A percentile compares a stretch with the other conserved stretches of the same genome.
Conservation (phyloP, 208 protist genomes). For the Wallacemonas sp. region DNA sequence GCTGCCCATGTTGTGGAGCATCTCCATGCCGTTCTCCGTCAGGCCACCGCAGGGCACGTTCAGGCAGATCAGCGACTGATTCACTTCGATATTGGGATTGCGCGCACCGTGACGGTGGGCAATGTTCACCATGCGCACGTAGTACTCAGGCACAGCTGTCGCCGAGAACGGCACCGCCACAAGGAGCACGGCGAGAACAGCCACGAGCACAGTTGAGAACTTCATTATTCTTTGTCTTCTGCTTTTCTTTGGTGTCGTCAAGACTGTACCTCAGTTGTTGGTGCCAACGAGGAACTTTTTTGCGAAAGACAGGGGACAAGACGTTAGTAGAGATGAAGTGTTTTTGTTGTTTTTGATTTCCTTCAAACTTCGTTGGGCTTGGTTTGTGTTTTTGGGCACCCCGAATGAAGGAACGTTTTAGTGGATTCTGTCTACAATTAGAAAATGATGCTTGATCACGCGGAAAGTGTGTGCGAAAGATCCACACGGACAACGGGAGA, state of each 20-base stretch:
- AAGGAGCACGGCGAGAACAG: constrained; percentile 4
- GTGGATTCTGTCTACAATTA: too few relatives aligned
- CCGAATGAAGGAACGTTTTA: too few relatives aligned
- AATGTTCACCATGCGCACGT: constrained; percentile 45
- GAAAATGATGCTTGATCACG: too few relatives aligned
- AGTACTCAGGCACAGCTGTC: constrained; percentile 24
- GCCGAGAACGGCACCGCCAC: constrained; percentile 1
- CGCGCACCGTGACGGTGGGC: constrained; percentile 51
- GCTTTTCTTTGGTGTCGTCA: background rate
- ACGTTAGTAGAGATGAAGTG: constrained; percentile 1
- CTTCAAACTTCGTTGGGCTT: background rate
- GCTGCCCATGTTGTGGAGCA: constrained; percentile 41
- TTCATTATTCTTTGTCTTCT: background rate
- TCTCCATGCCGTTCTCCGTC: constrained; percentile 37
- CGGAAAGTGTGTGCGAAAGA: background rate
- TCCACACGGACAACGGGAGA: background rate
- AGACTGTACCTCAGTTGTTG: background rate
- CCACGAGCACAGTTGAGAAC: constrained; percentile 6
- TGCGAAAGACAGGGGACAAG: background rate
- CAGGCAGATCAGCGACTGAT: constrained; percentile 32
- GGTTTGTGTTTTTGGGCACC: background rate
- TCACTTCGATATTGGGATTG: constrained; percentile 23
- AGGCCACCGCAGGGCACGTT: constrained; percentile 46
- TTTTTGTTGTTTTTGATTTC: background rate
- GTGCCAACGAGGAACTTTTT: background rate